Base-by-base conservation (phyloP, 2,329 filamentous ascomycete genomes). In the Leptographium wingfieldii region DNA sequence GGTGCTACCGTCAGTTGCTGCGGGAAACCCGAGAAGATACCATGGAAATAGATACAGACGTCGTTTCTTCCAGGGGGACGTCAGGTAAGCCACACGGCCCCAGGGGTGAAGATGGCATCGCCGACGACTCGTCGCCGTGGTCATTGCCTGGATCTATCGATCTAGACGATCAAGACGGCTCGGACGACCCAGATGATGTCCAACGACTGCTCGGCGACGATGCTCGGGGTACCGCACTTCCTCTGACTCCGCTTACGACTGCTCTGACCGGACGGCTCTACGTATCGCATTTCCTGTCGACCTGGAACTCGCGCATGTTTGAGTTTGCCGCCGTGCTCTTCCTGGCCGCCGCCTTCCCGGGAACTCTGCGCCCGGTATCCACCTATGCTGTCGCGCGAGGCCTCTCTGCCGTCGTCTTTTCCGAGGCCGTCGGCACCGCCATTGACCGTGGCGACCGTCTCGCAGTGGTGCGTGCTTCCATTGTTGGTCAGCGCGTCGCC, bases 311-410 rank as follows among this genome's bases (percentile, higher is more conserved):
- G 0, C 79, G 83, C 25, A 71, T 82, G 59, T 86, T 86, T 63
- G 82, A 86, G 67, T 85, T 85, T 60, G 83, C 77, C 35, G 78
- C 80, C 6, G 79, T 85, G 5, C 72, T 85, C 6, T 85, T 79
- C 68, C 73, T 85, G 11, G 80, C 81, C 0, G 69, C 74, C 1
- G 76, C 81, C 54, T 85, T 76, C 64, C 79, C 79, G 0, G 71
- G 75, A 0, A 88, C 85, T 0, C 72, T 90, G 27, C 74, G 87
- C 27, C 85, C 82, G 43, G 77, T 85, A 60, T 88, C 86, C 0
- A 72, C 85, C n/a, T 90, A 90, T 66, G 86, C 86, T 0, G 71
- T 90, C 7, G 73, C 78, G 5, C 80, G 87, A 27, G 77, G 80
- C 6, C 71, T 76, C 0, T 74, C 82, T 0, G 84, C 83, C 0